Percentiles rank a stretch among this genome's conserved stretches.
Conservation (phyloP, 768 basidiomycete genomes). For the Rhodotorula diobovata region DNA sequence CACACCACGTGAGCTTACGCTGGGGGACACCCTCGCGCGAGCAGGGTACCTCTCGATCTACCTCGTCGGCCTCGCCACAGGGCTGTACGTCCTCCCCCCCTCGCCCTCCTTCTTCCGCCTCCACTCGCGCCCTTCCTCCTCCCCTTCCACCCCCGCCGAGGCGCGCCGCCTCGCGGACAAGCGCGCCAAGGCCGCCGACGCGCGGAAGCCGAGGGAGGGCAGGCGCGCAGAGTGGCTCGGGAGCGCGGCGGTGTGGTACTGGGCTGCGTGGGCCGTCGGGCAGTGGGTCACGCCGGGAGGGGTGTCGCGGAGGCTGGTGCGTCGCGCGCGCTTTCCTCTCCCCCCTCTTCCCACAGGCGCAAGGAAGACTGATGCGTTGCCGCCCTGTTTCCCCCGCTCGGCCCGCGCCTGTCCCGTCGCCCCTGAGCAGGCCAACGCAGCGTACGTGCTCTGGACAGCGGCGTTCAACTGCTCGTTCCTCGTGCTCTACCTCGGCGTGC, state of each 20-base stretch:
- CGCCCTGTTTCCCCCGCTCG: too few relatives aligned
- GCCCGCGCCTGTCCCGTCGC: too few relatives aligned
- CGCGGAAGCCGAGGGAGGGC: constrained; percentile 45
- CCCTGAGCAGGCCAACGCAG: constrained; percentile 67
- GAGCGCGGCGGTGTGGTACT: constrained; percentile 75
- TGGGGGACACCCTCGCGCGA: not conserved
- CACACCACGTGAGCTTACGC: not conserved
- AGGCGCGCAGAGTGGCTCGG: constrained; percentile 72
- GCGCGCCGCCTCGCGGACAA: constrained; percentile 9
- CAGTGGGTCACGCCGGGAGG: constrained; percentile 31
- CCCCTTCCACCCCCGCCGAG: constrained; percentile 47
- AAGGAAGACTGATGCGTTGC: too few relatives aligned
- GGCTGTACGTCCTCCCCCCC: constrained; percentile 73
- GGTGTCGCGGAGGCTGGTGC: constrained; percentile 63
- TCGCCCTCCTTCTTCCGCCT: constrained; percentile 34
- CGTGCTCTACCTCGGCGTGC: constrained; percentile 70
- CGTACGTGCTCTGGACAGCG: constrained; percentile 82
- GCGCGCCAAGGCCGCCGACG: constrained; percentile 7
- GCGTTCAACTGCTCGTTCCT: constrained; percentile 85
- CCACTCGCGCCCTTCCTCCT: not conserved
- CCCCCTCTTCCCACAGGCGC: too few relatives aligned
- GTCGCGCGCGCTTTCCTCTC: constrained; percentile 42
- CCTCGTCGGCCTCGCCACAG: constrained; percentile 73
- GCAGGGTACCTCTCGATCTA: constrained; percentile 86
- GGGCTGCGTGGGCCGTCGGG: constrained; percentile 51